A percentile compares a stretch with the other conserved stretches of the same genome.
phyloP scores from a whole-genome alignment of 306 rosid species.

The Gynostemma pentaphyllum region DNA sequence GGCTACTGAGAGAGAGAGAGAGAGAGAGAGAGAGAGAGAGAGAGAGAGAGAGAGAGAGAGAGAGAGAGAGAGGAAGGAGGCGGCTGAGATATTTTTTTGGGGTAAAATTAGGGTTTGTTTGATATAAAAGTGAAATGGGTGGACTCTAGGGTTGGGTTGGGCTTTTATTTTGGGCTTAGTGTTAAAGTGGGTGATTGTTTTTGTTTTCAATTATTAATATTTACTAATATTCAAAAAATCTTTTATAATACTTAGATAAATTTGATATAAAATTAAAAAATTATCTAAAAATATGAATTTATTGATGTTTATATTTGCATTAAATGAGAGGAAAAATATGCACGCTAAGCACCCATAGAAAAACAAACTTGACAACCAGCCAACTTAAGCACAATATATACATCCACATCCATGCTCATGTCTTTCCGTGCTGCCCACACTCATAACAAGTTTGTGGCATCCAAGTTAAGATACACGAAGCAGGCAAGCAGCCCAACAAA shows the following conservation, averaged over 20 bases:
- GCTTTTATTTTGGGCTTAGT: no score
- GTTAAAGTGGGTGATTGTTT: no score
- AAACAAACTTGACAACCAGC: not conserved
- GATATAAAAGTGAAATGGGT: no score
- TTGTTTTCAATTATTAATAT: no score
- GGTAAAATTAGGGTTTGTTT: no score
- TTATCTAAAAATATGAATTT: no score
- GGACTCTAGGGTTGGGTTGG: no score
- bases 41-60: not conserved
- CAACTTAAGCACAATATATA: not conserved
- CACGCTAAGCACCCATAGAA: not conserved
- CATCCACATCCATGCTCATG: not conserved
- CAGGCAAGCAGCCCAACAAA: not conserved
- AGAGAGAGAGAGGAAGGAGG: not conserved
- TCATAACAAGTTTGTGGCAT: not conserved
- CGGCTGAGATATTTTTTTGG: no score
- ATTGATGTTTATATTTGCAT: no score
- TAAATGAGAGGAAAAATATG: not conserved
- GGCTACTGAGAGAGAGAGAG: constrained; percentile 4
- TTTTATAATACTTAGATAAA: no score
- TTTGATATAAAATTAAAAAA: no score
- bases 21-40: not conserved
- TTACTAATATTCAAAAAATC: no score
- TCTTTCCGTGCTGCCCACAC: not conserved
- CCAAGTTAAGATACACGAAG: not conserved